Conservation (phyloP, 2,329 filamentous ascomycete genomes). For the Zymoseptoria brevis region DNA sequence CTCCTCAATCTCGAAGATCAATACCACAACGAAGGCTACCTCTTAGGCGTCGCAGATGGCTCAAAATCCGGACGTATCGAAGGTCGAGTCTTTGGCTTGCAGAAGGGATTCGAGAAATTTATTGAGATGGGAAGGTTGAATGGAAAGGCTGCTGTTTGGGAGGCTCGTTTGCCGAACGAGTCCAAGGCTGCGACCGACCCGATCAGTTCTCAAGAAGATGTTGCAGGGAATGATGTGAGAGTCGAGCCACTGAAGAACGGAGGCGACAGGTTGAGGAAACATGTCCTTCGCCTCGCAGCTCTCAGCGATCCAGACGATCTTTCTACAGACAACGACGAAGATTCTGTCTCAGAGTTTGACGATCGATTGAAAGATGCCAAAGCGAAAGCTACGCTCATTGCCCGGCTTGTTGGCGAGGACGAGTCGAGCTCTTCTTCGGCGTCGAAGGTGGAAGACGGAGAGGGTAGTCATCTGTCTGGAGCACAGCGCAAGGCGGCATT, state of each 20-base stretch:
- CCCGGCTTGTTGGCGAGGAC: slow-evolving; percentile 54
- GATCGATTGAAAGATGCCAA: slow-evolving; percentile 75
- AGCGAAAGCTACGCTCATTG: slow-evolving; percentile 77
- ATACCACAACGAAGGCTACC: slow-evolving; percentile 79
- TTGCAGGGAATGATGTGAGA: not conserved
- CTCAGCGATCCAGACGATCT: slow-evolving; percentile 72
- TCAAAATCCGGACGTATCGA: slow-evolving; percentile 71
- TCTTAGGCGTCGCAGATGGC: slow-evolving; percentile 67
- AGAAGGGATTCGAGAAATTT: slow-evolving; percentile 92
- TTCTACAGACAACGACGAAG: slow-evolving; percentile 74
- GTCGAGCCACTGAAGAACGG: not conserved
- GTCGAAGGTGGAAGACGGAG: not conserved
- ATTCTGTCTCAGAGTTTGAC: slow-evolving; percentile 84
- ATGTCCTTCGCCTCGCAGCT: slow-evolving; percentile 65
- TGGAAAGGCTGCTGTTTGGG: slow-evolving; percentile 76
- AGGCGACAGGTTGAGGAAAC: slow-evolving; percentile 59
- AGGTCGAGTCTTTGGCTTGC: slow-evolving; percentile 81
- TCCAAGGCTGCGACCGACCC: not conserved
- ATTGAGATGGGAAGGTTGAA: slow-evolving; percentile 69
- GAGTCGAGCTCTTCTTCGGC: slow-evolving; percentile 2
- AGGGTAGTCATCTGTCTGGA: not conserved
- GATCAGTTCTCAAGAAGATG: not conserved
- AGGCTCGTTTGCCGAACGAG: slow-evolving; percentile 51
- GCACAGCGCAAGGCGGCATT: slow-evolving; percentile 5
- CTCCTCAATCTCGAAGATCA: slow-evolving; percentile 54